Evolutionary conservation across 441 rosid species (phyloP).

Genomic region (Raphanus hybrid): DNA sequence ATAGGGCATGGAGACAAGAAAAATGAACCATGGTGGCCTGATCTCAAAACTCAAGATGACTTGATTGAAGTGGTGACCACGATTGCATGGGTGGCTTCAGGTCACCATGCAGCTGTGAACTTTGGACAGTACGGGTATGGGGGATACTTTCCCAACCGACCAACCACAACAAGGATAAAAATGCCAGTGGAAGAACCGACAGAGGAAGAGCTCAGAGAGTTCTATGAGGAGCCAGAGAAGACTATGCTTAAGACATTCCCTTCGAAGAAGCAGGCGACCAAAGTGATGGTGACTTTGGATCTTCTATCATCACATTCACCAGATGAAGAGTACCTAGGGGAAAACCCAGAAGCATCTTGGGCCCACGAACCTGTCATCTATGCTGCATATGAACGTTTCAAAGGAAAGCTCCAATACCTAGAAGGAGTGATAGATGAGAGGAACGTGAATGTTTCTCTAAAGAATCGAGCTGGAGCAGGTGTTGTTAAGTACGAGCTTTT

Average conservation of each 20-base stretch:
- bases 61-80: slow-evolving; percentile 52
- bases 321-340: slow-evolving; percentile 79
- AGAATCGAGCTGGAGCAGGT: slow-evolving; percentile 46
- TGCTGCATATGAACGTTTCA: slow-evolving; percentile 63
- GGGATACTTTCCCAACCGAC: slow-evolving; percentile 79
- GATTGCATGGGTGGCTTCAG: slow-evolving; percentile 56
- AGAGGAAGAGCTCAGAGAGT: slow-evolving; percentile 46
- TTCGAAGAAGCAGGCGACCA: slow-evolving; percentile 64
- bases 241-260: slow-evolving; percentile 57
- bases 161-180: slow-evolving; percentile 58
- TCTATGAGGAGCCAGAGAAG: slow-evolving; percentile 50
- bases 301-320: slow-evolving; percentile 70
- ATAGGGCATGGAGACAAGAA: slow-evolving; percentile 73
- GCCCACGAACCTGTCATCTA: slow-evolving; percentile 46
- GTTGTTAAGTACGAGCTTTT: slow-evolving; percentile 45
- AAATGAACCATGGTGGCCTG: slow-evolving; percentile 59
- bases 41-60: slow-evolving; percentile 47
- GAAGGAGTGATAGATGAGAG: slow-evolving; percentile 44
- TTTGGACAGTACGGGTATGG: slow-evolving; percentile 45
- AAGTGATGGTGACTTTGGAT: slow-evolving; percentile 57
- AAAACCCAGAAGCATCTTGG: slow-evolving; percentile 58
- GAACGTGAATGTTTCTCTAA: slow-evolving; percentile 32
- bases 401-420: slow-evolving; percentile 41
- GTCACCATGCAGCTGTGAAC: slow-evolving; percentile 40
- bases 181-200: slow-evolving; percentile 65